Evolutionary conservation across 768 basidiomycete species (phyloP), one percentile per base, ranked within the genome.

Genomic region (Rhizopogon sp.): DNA sequence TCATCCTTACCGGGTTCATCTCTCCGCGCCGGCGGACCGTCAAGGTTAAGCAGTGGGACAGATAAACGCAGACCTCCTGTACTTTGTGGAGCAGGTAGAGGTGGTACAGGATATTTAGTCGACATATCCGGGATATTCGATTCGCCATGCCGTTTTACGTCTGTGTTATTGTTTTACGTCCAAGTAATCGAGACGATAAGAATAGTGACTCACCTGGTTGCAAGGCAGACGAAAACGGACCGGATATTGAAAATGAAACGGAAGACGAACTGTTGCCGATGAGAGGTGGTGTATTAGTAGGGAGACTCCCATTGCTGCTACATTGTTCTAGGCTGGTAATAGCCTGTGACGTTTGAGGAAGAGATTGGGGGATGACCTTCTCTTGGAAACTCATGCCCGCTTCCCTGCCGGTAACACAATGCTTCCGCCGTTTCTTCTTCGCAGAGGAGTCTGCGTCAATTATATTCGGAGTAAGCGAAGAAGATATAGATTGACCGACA

Each of bases 21-120:
- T 17, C 16, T 39, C 37, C 47, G 45, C 39, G 66, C 72, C 50
- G 75, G 78, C 25, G 79, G 79, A 1, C 81, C 81, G 40, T 67
- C 69, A 10, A 87, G 73, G 61, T 87, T 87, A 28, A 88, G 69
- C 17, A 87, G 57, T 13, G 82, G 79, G 3, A 72, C 55, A 49
- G 72, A 72, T 20, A 72, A 55, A 25, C 31, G 20, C 25, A 73
- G 54, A 25, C 59, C 44, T 14, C 68, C 61, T 55, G 65, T 42
- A 51, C 52, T 54, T 25, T 11, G 35, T 58, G 49, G 25, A 17
- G 52, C 51, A 58, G 31, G 45, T n/a, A 11, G 6, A 22, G 20
- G 33, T 49, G 35, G 47, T 37, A 8, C 5, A 37, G 14, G 33
- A 16, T 16, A 6, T 35, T 16, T 17, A 9, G 14, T 37, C 14